Percentiles rank a stretch among this genome's conserved stretches.
These are phyloP conservation scores for Citrus mangshanensis DNA, from an alignment of 345 rosid species.

Conservation along the genomic window DNA sequence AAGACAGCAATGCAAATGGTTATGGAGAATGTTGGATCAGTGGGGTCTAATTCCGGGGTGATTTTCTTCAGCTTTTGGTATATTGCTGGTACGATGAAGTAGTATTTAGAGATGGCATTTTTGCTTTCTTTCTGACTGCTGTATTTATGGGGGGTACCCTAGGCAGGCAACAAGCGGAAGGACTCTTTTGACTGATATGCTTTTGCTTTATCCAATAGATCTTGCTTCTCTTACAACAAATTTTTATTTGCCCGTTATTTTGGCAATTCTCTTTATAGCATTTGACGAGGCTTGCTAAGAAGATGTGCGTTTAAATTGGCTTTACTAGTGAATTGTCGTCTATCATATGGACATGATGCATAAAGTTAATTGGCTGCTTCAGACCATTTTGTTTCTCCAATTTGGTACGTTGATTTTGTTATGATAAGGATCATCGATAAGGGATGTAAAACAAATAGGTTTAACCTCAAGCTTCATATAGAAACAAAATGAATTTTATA, in stretches of 20 bases:
- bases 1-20: constrained; percentile 10
- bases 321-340: not conserved
- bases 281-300: not conserved
- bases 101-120: not conserved
- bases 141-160: not conserved
- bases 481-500: not conserved
- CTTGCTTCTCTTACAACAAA: not conserved
- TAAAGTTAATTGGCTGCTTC: not conserved
- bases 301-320: not conserved
- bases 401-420: not conserved
- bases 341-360: no score
- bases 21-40: constrained; percentile 9
- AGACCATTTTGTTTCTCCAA: not conserved
- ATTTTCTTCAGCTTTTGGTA: not conserved
- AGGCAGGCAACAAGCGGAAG: not conserved
- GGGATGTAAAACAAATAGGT: not conserved
- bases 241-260: not conserved
- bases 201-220: constrained; percentile 4
- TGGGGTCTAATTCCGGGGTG: constrained; percentile 14
- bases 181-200: not conserved
- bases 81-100: not conserved
- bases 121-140: not conserved
- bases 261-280: not conserved
- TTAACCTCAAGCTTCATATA: not conserved
- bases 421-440: not conserved